Evolutionary conservation across 768 basidiomycete species (phyloP).

Genomic region (Trametes coccinea): DNA sequence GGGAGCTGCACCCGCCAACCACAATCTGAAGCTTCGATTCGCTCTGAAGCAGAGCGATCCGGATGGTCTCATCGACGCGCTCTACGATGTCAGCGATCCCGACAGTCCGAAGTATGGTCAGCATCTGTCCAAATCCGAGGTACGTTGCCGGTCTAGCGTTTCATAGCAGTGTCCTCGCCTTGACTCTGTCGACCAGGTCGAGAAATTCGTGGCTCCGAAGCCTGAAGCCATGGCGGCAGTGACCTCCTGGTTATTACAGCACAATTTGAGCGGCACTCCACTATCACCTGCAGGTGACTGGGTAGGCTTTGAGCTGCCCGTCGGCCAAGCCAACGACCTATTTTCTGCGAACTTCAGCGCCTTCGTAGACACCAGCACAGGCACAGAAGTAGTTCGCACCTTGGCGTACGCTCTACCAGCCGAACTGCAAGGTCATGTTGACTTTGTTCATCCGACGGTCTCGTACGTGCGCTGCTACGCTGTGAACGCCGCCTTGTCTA

Average conservation of each 20-base stretch:
- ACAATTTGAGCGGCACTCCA: conserved; percentile 22
- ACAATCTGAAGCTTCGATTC: conserved; percentile 33
- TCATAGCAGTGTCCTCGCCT: neutral
- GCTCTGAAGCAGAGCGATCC: conserved; percentile 35
- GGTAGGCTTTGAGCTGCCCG: conserved; percentile 25
- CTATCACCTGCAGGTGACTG: conserved; percentile 30
- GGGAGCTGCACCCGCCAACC: conserved; percentile 31
- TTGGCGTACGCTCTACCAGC: conserved; percentile 32
- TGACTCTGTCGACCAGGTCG: conserved; percentile 11
- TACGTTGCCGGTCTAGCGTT: conserved; percentile 1
- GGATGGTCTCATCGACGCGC: conserved; percentile 33
- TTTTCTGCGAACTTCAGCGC: conserved; percentile 28
- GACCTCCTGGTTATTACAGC: conserved; percentile 24
- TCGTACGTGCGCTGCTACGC: conserved; percentile 14
- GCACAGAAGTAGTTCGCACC: conserved; percentile 28
- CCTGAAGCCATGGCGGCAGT: conserved; percentile 23
- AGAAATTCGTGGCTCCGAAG: conserved; percentile 22
- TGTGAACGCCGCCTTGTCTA: neutral
- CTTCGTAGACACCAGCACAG: conserved; percentile 26
- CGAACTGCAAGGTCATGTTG: conserved; percentile 25
- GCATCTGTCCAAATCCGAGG: conserved; percentile 37
- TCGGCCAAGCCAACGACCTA: conserved; percentile 29
- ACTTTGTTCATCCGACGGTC: conserved; percentile 32
- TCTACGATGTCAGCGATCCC: conserved; percentile 35
- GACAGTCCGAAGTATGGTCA: conserved; percentile 33